phyloP scores from a whole-genome alignment of 345 rosid genomes.

The Moricandia moricandioides region DNA sequence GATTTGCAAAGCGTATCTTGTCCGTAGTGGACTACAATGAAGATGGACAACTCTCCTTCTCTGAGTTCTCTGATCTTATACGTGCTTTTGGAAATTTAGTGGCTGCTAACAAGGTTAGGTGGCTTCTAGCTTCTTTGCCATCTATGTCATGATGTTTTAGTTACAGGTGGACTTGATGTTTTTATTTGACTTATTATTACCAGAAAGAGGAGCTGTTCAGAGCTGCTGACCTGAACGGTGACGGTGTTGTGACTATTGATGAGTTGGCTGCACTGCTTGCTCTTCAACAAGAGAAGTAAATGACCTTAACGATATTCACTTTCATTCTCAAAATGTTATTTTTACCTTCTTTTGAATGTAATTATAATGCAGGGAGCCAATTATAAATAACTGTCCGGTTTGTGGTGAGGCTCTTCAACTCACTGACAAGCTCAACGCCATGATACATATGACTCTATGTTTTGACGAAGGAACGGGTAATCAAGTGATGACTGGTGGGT shows the following conservation, averaged over 20 bases:
- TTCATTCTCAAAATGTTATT: background rate
- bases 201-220: conserved; percentile 86
- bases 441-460: conserved; percentile 90
- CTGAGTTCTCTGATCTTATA: conserved; percentile 76
- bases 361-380: conserved; percentile 58
- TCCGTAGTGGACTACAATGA: conserved; percentile 79
- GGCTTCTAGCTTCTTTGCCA: conserved; percentile 15
- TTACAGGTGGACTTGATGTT: conserved; percentile 27
- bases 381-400: conserved; percentile 79
- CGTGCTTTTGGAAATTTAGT: conserved; percentile 78
- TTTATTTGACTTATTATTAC: conserved; percentile 25
- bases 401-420: conserved; percentile 77
- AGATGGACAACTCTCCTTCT: conserved; percentile 82
- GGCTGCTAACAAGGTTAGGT: conserved; percentile 69
- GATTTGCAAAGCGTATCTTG: conserved; percentile 80
- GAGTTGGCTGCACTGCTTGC: conserved; percentile 86
- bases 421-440: conserved; percentile 69
- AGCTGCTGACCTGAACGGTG: conserved; percentile 78
- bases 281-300: conserved; percentile 77
- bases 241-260: conserved; percentile 78
- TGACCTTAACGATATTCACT: conserved; percentile 1
- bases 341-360: background rate
- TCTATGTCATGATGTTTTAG: background rate
- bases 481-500: conserved; percentile 92
- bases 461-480: conserved; percentile 97